phyloP scores from a whole-genome alignment of 2,329 filamentous ascomycete genomes.

The Alternaria sp. region DNA sequence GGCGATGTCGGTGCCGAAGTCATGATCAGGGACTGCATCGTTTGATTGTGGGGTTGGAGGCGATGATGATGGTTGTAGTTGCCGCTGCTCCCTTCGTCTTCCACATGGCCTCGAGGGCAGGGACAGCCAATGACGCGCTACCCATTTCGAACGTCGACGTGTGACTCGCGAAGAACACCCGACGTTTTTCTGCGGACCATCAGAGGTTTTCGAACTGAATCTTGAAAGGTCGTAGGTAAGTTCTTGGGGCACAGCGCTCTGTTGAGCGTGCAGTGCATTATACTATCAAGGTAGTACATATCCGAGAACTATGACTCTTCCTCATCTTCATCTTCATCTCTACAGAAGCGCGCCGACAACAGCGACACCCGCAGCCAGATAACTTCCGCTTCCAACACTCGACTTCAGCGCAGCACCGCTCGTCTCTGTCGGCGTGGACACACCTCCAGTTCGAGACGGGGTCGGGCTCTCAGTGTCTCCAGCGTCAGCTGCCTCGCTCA shows the following conservation, averaged over 20 bases:
- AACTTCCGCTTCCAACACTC: conserved; percentile 5
- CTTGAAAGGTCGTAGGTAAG: neutral
- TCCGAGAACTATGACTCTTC: neutral
- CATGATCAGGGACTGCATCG: neutral
- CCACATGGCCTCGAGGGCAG: neutral
- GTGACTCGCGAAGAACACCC: neutral
- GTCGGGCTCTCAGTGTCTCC: conserved; percentile 17
- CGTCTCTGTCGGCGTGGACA: neutral
- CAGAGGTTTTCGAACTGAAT: neutral
- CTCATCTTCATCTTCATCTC: neutral
- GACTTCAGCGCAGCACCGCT: neutral
- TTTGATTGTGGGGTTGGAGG: neutral
- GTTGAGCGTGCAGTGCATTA: neutral
- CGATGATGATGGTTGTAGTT: neutral
- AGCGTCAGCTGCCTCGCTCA: conserved; percentile 21
- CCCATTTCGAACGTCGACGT: neutral
- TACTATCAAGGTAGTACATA: neutral
- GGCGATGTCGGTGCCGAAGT: neutral
- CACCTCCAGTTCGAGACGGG: conserved; percentile 12
- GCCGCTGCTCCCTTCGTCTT: neutral
- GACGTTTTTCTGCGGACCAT: neutral
- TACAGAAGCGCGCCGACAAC: conserved; percentile 9
- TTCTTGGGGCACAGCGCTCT: neutral
- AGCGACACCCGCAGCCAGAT: conserved; percentile 13
- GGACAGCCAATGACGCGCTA: conserved; percentile 2